A percentile compares a stretch with the other conserved stretches of the same genome.
These are phyloP conservation scores for Brasilioporus rufonigricans DNA, from an alignment of 768 basidiomycete genomes.

Conservation along the genomic window DNA sequence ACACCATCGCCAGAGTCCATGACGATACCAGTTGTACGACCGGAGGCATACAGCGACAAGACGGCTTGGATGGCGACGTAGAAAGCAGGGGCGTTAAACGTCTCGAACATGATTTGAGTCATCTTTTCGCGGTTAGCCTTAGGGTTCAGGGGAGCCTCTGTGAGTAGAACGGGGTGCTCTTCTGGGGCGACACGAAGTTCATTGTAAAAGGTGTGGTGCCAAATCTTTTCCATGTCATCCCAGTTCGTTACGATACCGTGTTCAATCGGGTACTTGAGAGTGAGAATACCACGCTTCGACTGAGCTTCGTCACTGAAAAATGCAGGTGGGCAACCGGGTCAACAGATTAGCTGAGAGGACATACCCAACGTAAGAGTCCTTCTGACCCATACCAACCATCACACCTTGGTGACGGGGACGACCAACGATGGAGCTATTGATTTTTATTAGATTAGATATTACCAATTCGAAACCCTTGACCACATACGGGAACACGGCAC, in stretches of 20 bases:
- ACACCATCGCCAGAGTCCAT: slow-evolving; percentile 97
- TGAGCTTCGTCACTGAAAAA: slow-evolving; percentile 78
- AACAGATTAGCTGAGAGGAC: slow-evolving; percentile 2
- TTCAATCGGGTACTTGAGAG: slow-evolving; percentile 91
- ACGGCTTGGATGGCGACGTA: slow-evolving; percentile 76
- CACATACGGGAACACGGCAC: slow-evolving; percentile 93
- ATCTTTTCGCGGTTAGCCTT: slow-evolving; percentile 73
- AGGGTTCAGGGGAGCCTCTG: slow-evolving; percentile 72
- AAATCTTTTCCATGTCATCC: slow-evolving; percentile 99
- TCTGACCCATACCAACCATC: slow-evolving; percentile 97
- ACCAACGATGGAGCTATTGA: slow-evolving; percentile 81
- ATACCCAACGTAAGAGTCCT: slow-evolving; percentile 95
- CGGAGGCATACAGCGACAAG: slow-evolving; percentile 83
- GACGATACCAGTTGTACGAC: slow-evolving; percentile 93
- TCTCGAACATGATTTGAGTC: slow-evolving; percentile 82
- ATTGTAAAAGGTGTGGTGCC: slow-evolving; percentile 96
- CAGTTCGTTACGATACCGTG: slow-evolving; percentile 97
- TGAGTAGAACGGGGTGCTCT: slow-evolving; percentile 71
- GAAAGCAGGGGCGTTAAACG: slow-evolving; percentile 73
- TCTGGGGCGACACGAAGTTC: slow-evolving; percentile 77
- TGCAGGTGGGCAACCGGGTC: slow-evolving; percentile 12
- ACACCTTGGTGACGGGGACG: slow-evolving; percentile 93
- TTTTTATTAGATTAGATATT: slow-evolving; percentile 10
- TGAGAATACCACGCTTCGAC: slow-evolving; percentile 92
- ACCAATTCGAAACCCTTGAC: slow-evolving; percentile 5